These are phyloP conservation scores for Linum trigynum DNA, from an alignment of 345 rosid species.

Conservation along the genomic window DNA sequence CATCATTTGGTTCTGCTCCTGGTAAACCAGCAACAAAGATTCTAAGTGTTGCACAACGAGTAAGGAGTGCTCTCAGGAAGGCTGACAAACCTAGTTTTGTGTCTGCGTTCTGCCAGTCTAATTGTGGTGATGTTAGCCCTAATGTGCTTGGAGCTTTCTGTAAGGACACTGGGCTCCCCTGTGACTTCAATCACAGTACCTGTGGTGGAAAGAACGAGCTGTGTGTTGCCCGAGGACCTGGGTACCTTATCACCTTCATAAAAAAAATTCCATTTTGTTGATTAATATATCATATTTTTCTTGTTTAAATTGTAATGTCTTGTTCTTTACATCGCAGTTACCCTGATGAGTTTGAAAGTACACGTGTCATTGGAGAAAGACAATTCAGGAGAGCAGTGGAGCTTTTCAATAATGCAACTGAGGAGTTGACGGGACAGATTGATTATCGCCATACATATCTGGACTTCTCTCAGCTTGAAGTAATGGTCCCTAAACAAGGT, in stretches of 20 bases:
- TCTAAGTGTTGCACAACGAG: conserved; percentile 66
- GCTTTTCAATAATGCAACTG: conserved; percentile 78
- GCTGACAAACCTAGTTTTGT: conserved; percentile 80
- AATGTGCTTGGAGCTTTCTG: conserved; percentile 96
- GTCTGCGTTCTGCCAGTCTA: conserved; percentile 93
- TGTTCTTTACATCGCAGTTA: conserved; percentile 39
- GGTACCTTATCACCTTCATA: conserved; percentile 37
- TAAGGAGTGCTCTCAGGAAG: conserved; percentile 68
- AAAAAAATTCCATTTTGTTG: background rate
- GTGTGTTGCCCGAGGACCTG: conserved; percentile 97
- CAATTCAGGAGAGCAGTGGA: conserved; percentile 71
- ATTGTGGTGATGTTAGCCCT: conserved; percentile 98
- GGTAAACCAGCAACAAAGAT: conserved; percentile 58
- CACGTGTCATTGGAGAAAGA: conserved; percentile 84
- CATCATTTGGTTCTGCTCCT: conserved; percentile 67
- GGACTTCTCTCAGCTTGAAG: conserved; percentile 86
- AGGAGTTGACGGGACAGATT: conserved; percentile 62
- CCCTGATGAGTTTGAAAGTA: conserved; percentile 96
- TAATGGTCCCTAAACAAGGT: conserved; percentile 41
- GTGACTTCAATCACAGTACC: conserved; percentile 98
- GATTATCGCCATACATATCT: conserved; percentile 68
- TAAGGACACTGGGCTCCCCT: conserved; percentile 75
- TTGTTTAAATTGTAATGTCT: conserved; percentile 7
- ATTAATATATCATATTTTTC: background rate
- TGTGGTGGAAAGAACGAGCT: conserved; percentile 87